A percentile compares a stretch with the other conserved stretches of the same genome.
Conservation (phyloP, 495 filamentous ascomycete species). For the Antarctomyces pellizariae region DNA sequence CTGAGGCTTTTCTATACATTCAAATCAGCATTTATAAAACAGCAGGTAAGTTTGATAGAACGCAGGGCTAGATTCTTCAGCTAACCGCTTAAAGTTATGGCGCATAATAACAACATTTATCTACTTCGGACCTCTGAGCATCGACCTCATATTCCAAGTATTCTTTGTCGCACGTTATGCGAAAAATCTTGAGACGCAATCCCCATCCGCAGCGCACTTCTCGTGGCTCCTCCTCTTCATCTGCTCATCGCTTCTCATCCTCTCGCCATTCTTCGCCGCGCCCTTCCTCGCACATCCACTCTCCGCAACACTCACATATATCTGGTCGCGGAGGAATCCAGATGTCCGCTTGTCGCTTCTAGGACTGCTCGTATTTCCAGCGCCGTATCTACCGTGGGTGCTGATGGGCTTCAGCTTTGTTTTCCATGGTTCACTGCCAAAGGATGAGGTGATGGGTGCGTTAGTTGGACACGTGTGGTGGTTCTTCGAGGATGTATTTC, state of each 20-base stretch:
- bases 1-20: conserved; percentile 97
- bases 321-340: conserved; percentile 90
- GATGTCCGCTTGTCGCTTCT: conserved; percentile 79
- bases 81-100: conserved; percentile 50
- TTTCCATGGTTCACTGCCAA: conserved; percentile 66
- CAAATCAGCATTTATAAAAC: conserved; percentile 69
- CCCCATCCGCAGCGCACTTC: conserved; percentile 79
- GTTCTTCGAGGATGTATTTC: conserved; percentile 94
- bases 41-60: conserved; percentile 33
- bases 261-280: conserved; percentile 70
- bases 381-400: conserved; percentile 92
- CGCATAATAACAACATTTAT: conserved; percentile 83
- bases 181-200: conserved; percentile 82
- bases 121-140: conserved; percentile 83
- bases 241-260: conserved; percentile 43
- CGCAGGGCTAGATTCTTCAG: conserved; percentile 1
- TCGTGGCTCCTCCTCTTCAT: conserved; percentile 83
- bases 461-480: conserved; percentile 94
- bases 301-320: conserved; percentile 84
- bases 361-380: conserved; percentile 72
- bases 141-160: conserved; percentile 94
- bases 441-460: conserved; percentile 88
- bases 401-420: conserved; percentile 74
- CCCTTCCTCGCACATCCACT: conserved; percentile 82
- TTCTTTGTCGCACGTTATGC: conserved; percentile 97